Base-by-base conservation (phyloP, 129 eudicot species). In the Dittrichia graveolens region DNA sequence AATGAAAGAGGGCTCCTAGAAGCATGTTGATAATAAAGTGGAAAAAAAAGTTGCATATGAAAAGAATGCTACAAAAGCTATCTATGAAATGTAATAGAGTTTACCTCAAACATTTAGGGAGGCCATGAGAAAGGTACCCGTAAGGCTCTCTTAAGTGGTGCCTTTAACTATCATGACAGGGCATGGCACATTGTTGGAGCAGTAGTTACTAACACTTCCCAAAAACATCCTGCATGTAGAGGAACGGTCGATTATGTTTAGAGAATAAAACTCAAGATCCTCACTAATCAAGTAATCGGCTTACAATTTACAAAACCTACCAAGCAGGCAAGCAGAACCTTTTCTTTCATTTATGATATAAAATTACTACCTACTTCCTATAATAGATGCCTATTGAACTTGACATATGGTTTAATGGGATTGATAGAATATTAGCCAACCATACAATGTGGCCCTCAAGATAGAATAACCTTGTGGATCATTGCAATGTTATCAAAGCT, bases 181-280 rank as follows among this genome's bases (percentile, higher is more conserved):
- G 81, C 96, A 87, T 12, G 72, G 56, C 19, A 84, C 91, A 79
- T 87, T 75, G 84, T 90, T 87, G 75, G 89, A 77, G 80, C 91
- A 90, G 67, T 90, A 90, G 79, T 85, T 90, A 80, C 96, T 90
- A 57, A 90, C 96, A 77, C 96, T 90, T 79, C 96, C 96, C 85
- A 90, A 67, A 79, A 90, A 87, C 89, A 90, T 83, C 79, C 94
- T 89, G 88, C 77, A 46, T 15, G 6, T 56, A 11, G 3, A 52
- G 8, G 47, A 56, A 73, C 10, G 15, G 37, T 3, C 40, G 3
- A 5, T 61, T 40, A n/a, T 14, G 41, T 50, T 16, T 19, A 5
- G 10, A 8, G 8, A 50, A 48, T 16, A 11, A 38, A 74, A 38
- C 10, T 49, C n/a, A 48, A 48, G 34, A 48, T 39, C 49, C 19